Evolutionary conservation across 2,329 filamentous ascomycete species (phyloP).

Genomic region (Xylariaceae sp.): DNA sequence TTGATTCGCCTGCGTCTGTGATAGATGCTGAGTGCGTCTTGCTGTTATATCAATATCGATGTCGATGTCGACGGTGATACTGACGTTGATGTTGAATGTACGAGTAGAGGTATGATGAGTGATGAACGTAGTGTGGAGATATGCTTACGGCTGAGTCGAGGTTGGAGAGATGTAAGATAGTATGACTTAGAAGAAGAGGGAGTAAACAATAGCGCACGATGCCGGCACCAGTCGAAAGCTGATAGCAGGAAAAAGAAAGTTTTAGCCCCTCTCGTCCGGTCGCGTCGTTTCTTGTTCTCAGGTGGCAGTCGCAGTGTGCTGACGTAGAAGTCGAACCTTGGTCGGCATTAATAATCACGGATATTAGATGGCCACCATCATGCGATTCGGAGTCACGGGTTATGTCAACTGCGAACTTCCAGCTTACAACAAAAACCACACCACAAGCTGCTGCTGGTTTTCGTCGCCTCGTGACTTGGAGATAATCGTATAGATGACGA

Average conservation of each 20-base stretch:
- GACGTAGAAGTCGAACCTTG: conserved; percentile 10
- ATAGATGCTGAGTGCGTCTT: conserved; percentile 1
- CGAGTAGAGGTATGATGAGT: too few species aligned
- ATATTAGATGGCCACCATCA: conserved; percentile 9
- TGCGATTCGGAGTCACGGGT: conserved; percentile 9
- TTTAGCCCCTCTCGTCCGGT: conserved; percentile 14
- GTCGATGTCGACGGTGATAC: background rate
- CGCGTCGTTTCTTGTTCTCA: conserved; percentile 8
- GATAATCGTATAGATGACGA: background rate
- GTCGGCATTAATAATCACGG: conserved; percentile 7
- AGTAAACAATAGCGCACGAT: background rate
- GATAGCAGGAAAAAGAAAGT: conserved; percentile 12
- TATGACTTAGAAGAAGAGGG: background rate
- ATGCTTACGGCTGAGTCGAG: background rate
- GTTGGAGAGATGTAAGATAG: background rate
- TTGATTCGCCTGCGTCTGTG: background rate
- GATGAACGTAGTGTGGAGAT: background rate
- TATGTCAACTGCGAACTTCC: background rate
- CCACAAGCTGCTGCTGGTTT: background rate
- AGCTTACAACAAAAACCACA: background rate
- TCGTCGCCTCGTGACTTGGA: background rate
- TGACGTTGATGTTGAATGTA: too few species aligned
- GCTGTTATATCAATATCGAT: background rate
- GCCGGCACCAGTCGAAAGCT: background rate
- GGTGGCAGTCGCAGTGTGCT: conserved; percentile 2